Evolutionary conservation across 345 rosid species (phyloP), one percentile per base, ranked within the genome.

Genomic region (Dovyalis caffra): DNA sequence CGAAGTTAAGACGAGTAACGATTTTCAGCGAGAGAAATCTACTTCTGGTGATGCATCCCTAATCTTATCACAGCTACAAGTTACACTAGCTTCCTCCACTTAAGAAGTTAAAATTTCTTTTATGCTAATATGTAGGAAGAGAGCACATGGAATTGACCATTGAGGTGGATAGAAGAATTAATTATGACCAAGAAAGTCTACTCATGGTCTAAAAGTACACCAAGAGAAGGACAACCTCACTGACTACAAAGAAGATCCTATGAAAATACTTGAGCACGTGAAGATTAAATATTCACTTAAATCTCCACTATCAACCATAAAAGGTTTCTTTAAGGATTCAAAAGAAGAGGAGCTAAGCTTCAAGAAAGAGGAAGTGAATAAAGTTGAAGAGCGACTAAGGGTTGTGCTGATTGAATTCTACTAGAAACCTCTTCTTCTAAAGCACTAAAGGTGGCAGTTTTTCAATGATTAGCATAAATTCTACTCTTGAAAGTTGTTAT

Each of bases 391-490:
- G 56, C 82, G 71, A 76, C 66, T 89, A 53, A 86, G 78, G 76
- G 77, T 43, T 32, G 94, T 74, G 5, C 85, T 90, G 69, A 77
- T 86, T 32, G 88, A 87, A 74, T 91, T 92, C 78, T 86, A 88
- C 80, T 88, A 87, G 74, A 92, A 89, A 83, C 97, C 91, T n/a
- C 82, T 76, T 16, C 89, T 79, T 80, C 81, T 89, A 9, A 86
- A 86, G 81, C 90, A 83, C 40, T 92, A 85, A 76, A 90, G 97
- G 90, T 90, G 38, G 77, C 31, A 78, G 33, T 66, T 45, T 57
- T 57, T 21, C 31, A 72, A 68, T 40, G 5, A 35, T 75, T 58
- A 70, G 69, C 38, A 7, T 43, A 64, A 18, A 6, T 33, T 79
- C 33, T 47, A 43, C 57, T 31, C 35, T 31, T 6, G 8, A 12